phyloP scores from a whole-genome alignment of 176 grass and related monocot species.

The Oryza australiensis region DNA sequence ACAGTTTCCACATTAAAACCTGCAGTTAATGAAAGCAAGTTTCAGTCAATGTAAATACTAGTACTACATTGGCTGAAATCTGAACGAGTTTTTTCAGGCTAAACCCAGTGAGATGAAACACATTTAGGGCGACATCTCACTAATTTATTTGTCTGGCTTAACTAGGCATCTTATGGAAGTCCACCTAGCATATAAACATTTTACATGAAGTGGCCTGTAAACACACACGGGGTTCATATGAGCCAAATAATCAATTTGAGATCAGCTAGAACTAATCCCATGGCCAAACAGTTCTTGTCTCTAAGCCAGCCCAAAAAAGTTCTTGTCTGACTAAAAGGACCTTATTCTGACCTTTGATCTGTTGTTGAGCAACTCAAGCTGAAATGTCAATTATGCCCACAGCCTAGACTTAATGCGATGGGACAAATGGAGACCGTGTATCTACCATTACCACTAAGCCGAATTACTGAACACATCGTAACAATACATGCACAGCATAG shows the following conservation, averaged over 20 bases:
- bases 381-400: not conserved
- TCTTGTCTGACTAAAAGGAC: not conserved
- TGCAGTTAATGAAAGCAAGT: conserved; percentile 13
- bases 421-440: not conserved
- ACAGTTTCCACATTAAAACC: conserved; percentile 70
- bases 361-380: not conserved
- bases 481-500: not conserved
- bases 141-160: not conserved
- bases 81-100: not conserved
- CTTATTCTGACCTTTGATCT: not conserved
- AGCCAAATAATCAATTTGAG: not conserved
- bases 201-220: no score
- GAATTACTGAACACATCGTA: not conserved
- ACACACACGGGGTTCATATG: not conserved
- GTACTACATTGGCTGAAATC: not conserved
- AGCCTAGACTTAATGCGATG: not conserved
- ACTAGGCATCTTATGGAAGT: not conserved
- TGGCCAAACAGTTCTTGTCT: not conserved
- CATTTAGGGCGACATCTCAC: not conserved
- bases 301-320: not conserved
- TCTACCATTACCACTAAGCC: not conserved
- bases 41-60: not conserved
- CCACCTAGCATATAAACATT: not conserved
- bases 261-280: not conserved
- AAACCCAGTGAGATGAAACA: not conserved